phyloP scores from a whole-genome alignment of 148 eudicot genomes.

The Chenopodium berlandieri region DNA sequence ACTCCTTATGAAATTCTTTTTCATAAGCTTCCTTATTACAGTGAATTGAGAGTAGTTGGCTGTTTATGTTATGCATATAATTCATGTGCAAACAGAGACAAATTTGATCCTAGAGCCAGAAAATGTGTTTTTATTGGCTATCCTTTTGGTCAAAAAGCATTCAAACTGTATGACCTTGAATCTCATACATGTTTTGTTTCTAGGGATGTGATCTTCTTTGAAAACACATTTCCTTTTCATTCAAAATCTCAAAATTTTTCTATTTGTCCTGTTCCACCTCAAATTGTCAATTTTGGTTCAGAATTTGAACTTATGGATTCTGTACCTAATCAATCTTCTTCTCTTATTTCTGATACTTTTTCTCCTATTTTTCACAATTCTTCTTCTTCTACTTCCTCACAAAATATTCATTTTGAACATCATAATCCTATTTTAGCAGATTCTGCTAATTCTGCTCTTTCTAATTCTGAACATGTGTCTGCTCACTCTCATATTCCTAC shows the following conservation, averaged over 20 bases:
- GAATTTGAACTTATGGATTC: too few relatives aligned
- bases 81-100: background rate
- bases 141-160: background rate
- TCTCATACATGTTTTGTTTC: background rate
- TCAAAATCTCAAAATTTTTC: too few relatives aligned
- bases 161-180: background rate
- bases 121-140: background rate
- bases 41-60: background rate
- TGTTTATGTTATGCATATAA: background rate
- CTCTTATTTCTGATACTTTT: too few relatives aligned
- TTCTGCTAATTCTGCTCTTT: too few relatives aligned
- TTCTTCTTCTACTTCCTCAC: too few relatives aligned
- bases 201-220: background rate
- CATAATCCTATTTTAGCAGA: too few relatives aligned
- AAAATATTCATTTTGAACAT: too few relatives aligned
- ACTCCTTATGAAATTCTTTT: background rate
- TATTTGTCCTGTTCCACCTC: background rate
- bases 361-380: too few relatives aligned
- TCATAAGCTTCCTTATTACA: background rate
- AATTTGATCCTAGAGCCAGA: background rate
- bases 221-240: background rate
- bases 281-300: too few relatives aligned
- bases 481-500: too few relatives aligned
- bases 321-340: too few relatives aligned
- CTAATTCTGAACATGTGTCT: too few relatives aligned